These are phyloP conservation scores for Candida sithepensis DNA, from an alignment of 805 yeast species.

Conservation along the genomic window DNA sequence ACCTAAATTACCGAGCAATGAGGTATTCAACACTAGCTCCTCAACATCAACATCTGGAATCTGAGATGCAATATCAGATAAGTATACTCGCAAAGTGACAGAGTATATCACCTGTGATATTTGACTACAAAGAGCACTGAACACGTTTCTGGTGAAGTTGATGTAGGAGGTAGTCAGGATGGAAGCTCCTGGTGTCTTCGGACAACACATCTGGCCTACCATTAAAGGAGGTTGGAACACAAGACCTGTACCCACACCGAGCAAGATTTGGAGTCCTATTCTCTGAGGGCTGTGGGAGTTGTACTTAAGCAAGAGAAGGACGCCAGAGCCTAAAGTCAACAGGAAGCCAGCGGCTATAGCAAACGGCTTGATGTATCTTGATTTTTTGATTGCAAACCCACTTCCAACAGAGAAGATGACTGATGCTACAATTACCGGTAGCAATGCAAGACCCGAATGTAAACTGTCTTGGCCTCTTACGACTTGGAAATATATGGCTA, in stretches of 20 bases:
- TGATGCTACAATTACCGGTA: slow-evolving; percentile 41
- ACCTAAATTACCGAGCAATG: not conserved
- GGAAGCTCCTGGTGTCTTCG: slow-evolving; percentile 46
- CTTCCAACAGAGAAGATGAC: slow-evolving; percentile 35
- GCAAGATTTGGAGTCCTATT: slow-evolving; percentile 43
- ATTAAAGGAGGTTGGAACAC: slow-evolving; percentile 41
- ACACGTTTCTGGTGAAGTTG: slow-evolving; percentile 42
- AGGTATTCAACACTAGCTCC: not conserved
- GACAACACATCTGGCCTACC: slow-evolving; percentile 44
- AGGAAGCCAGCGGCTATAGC: slow-evolving; percentile 33
- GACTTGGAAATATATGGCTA: slow-evolving; percentile 49
- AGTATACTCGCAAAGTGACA: not conserved
- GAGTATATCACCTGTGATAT: not conserved
- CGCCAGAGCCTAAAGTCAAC: slow-evolving; percentile 43
- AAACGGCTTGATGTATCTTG: slow-evolving; percentile 40
- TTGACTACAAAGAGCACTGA: slow-evolving; percentile 33
- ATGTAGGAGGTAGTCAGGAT: slow-evolving; percentile 45
- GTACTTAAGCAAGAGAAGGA: slow-evolving; percentile 37
- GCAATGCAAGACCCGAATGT: slow-evolving; percentile 41
- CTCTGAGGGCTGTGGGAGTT: slow-evolving; percentile 33
- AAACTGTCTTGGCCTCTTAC: slow-evolving; percentile 39
- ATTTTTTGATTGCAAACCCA: slow-evolving; percentile 37
- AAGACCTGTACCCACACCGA: slow-evolving; percentile 45
- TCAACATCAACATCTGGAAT: not conserved
- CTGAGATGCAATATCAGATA: not conserved